These are phyloP conservation scores for Yamadazyma epiphylla DNA, from an alignment of 1,139 yeast species.

Conservation along the genomic window DNA sequence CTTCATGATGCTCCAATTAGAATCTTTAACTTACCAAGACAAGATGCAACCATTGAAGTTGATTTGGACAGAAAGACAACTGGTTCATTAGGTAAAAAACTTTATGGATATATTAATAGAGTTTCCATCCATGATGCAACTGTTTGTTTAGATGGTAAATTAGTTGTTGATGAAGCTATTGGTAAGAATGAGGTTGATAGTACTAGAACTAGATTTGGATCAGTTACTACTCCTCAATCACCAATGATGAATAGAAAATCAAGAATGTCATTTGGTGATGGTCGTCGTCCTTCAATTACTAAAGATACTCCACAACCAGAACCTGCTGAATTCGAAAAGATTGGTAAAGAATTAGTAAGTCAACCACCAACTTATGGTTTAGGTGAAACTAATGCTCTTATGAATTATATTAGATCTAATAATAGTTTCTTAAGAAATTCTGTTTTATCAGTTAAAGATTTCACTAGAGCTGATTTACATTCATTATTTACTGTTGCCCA, in stretches of 20 bases:
- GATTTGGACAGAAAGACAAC: slow-evolving; percentile 69
- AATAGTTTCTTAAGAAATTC: slow-evolving; percentile 89
- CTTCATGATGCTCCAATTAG: slow-evolving; percentile 79
- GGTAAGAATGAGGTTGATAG: slow-evolving; percentile 54
- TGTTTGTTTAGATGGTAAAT: slow-evolving; percentile 77
- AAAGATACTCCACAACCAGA: slow-evolving; percentile 29
- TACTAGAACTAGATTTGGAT: slow-evolving; percentile 37
- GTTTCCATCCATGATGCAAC: slow-evolving; percentile 78
- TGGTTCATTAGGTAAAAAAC: slow-evolving; percentile 48
- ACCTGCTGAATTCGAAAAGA: slow-evolving; percentile 47
- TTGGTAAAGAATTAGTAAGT: slow-evolving; percentile 71
- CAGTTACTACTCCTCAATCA: slow-evolving; percentile 45
- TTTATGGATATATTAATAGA: slow-evolving; percentile 83
- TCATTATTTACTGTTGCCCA: slow-evolving; percentile 94
- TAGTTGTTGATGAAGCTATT: slow-evolving; percentile 52
- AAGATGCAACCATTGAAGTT: slow-evolving; percentile 72
- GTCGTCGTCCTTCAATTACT: slow-evolving; percentile 42
- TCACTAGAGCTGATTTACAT: slow-evolving; percentile 84
- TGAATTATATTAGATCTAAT: slow-evolving; percentile 70
- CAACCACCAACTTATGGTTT: slow-evolving; percentile 64
- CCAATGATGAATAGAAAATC: slow-evolving; percentile 40
- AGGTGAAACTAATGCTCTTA: slow-evolving; percentile 74
- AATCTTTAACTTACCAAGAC: slow-evolving; percentile 83
- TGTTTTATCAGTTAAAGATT: slow-evolving; percentile 82
- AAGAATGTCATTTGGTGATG: slow-evolving; percentile 47